Conservation (phyloP, 345 rosid species). For the Stellera chamaejasme region DNA sequence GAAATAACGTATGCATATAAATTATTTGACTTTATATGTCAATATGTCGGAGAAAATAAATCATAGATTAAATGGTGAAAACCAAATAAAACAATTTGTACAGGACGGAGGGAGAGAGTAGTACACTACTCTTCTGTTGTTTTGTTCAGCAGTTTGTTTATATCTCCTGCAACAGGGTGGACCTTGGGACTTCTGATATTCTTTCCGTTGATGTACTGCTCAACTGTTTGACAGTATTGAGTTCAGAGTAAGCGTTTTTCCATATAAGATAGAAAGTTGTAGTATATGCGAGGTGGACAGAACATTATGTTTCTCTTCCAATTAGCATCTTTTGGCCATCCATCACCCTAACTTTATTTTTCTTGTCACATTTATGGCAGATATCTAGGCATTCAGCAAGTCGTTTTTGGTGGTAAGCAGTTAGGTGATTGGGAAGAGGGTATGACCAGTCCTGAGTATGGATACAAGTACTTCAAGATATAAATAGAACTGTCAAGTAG, state of each 20-base stretch:
- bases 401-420: slow-evolving; percentile 66
- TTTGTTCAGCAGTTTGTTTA: slow-evolving; percentile 3
- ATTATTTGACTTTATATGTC: too few relatives aligned
- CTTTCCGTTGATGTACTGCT: slow-evolving; percentile 12
- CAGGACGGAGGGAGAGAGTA: neutral
- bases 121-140: slow-evolving; percentile 1
- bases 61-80: too few relatives aligned
- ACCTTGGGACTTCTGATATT: slow-evolving; percentile 73
- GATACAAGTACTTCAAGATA: slow-evolving; percentile 81
- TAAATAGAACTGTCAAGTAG: slow-evolving; percentile 14
- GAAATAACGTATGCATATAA: too few relatives aligned
- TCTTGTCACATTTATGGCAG: slow-evolving; percentile 23
- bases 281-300: neutral
- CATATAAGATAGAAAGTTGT: neutral
- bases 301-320: too few relatives aligned
- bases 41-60: too few relatives aligned
- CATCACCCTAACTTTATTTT: neutral
- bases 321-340: neutral
- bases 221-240: slow-evolving; percentile 80
- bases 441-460: slow-evolving; percentile 66
- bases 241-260: slow-evolving; percentile 58
- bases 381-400: slow-evolving; percentile 77
- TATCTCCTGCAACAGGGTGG: slow-evolving; percentile 55
- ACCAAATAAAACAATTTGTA: too few relatives aligned
- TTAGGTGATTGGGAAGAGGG: slow-evolving; percentile 51